A percentile compares a stretch with the other conserved stretches of the same genome.
Evolutionary conservation across 2,329 filamentous ascomycete species (phyloP).

Genomic region (Chaetomium globosum): DNA sequence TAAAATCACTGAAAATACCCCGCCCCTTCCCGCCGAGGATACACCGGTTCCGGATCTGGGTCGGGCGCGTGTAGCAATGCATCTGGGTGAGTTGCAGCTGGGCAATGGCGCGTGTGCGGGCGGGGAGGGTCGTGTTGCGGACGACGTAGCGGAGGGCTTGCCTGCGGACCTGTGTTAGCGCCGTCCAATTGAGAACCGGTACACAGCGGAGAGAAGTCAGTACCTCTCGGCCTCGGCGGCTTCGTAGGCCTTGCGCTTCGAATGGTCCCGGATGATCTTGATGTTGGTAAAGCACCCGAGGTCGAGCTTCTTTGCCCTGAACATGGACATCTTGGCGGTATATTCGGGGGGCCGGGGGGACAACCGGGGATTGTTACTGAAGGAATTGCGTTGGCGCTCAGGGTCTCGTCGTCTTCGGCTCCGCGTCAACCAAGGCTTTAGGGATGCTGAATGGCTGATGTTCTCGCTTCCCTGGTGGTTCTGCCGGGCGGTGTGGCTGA

Average conservation of each 20-base stretch:
- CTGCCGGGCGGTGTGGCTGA: conserved; percentile 23
- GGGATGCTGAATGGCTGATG: background rate
- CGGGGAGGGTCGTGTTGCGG: conserved; percentile 84
- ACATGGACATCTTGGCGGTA: conserved; percentile 71
- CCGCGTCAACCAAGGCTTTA: background rate
- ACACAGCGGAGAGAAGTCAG: conserved; percentile 22
- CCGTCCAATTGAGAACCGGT: background rate
- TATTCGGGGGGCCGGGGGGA: background rate
- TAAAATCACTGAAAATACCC: conserved; percentile 91
- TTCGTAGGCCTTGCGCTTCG: conserved; percentile 91
- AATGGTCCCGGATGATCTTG: conserved; percentile 88
- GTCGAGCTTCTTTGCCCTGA: conserved; percentile 87
- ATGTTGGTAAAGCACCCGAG: conserved; percentile 85
- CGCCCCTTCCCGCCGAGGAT: conserved; percentile 86
- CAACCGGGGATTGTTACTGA: background rate
- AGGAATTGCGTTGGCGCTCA: background rate
- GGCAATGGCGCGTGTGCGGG: conserved; percentile 82
- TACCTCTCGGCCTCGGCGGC: conserved; percentile 87
- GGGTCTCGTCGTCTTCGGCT: conserved; percentile 11
- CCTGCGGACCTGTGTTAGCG: conserved; percentile 50
- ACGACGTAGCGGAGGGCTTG: conserved; percentile 93
- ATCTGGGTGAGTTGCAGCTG: conserved; percentile 92
- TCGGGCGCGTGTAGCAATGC: conserved; percentile 92
- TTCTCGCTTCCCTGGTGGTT: background rate
- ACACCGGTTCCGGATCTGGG: conserved; percentile 93